Evolutionary conservation across 192 early-diverging fungal genomes (phyloP), one percentile per base, ranked within the genome.

Genomic region (Rhizophagus sp.): DNA sequence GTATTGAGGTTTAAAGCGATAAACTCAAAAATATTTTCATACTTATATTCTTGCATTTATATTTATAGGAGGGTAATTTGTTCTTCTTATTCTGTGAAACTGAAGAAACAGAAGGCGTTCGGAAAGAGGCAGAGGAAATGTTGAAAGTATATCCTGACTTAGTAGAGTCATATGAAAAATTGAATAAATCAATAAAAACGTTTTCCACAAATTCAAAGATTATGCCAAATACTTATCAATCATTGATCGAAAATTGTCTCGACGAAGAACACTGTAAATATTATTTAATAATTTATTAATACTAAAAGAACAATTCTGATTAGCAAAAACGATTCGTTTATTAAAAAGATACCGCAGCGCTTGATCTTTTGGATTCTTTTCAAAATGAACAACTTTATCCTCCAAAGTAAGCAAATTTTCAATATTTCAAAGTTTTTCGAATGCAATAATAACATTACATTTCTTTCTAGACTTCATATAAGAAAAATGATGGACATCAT

Each of bases 191-290:
- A 39, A 39, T 50, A 52, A 9, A 74, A 52, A 10, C 50, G 11
- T 61, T 36, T 33, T 41, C 15, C 7, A 27, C 62, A 27, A 17
- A 33, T 9, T 36, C 76, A 0, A 78, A 22, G 24, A 24, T 27
- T 34, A 67, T 78, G 64, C 76, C 63, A 34, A 50, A 67, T 34
- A 33, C 15, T 10, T 67, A 78, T 49, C 64, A 67, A 66, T 61
- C 52, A 9, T 67, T 78, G 19, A 78, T 78, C 25, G 76, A 78
- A 30, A 66, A 78, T 52, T 78, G 76, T 78, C 64, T 78, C 17
- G 76, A 78, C 3, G 76, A 78, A 67, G 44, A 67, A 22, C 76
- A 78, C 24, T 67, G 76, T 78, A 78, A 22, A 33, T 75, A 62
- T 75, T 62, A 62, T 62, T n/a, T 17, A 1, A 24, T 49, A 44